A percentile compares a stretch with the other conserved stretches of the same genome.
Conservation (phyloP, 768 basidiomycete genomes). For the Lactifluus piperatus region DNA sequence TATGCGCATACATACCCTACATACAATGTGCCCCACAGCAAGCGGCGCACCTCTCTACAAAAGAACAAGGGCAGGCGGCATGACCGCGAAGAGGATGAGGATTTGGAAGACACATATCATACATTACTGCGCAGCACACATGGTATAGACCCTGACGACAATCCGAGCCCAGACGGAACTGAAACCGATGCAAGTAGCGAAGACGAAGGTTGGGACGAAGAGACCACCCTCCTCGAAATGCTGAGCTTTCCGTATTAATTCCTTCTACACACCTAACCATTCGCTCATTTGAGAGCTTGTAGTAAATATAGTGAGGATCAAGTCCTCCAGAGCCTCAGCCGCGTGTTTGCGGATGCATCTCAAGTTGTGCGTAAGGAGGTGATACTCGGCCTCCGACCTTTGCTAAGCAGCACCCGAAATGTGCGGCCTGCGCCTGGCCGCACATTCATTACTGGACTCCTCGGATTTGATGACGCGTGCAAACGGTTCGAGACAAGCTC, state of each 20-base stretch:
- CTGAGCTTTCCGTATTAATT: constrained; percentile 2
- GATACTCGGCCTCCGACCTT: too few relatives aligned
- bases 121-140: too few relatives aligned
- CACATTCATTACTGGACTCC: too few relatives aligned
- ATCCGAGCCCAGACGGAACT: too few relatives aligned
- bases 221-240: too few relatives aligned
- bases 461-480: too few relatives aligned
- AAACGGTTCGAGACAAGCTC: too few relatives aligned
- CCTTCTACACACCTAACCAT: not conserved
- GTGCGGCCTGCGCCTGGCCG: constrained; percentile 5
- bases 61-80: not conserved
- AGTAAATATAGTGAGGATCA: not conserved
- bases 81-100: not conserved
- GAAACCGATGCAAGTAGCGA: too few relatives aligned
- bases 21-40: not conserved
- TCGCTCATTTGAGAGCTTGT: not conserved
- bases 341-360: too few relatives aligned
- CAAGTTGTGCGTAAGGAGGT: not conserved
- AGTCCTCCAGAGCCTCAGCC: not conserved
- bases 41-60: not conserved
- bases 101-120: constrained; percentile 1
- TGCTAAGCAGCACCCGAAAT: not conserved
- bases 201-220: too few relatives aligned
- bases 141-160: too few relatives aligned
- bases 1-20: not conserved